Conservation (phyloP, 441 rosid genomes). For the Mallotus repandus region DNA sequence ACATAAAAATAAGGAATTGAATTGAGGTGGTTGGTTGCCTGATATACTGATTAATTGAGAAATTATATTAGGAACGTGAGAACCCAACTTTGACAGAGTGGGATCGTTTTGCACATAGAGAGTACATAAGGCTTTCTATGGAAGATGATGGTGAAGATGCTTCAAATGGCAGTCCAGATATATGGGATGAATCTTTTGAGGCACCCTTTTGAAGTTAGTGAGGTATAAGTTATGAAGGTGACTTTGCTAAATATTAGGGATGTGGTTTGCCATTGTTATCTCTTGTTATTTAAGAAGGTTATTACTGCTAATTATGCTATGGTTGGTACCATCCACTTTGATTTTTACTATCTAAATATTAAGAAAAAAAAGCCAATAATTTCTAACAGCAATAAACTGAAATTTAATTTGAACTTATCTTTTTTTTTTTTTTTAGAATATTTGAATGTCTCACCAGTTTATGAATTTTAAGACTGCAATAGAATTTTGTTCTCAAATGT, state of each 20-base stretch:
- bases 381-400: too few species aligned
- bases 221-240: constrained; percentile 25
- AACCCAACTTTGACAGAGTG: constrained; percentile 61
- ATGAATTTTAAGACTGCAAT: too few species aligned
- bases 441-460: too few species aligned
- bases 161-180: constrained; percentile 91
- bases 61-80: constrained; percentile 67
- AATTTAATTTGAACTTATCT: too few species aligned
- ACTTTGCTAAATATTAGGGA: neutral
- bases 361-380: too few species aligned
- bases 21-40: neutral
- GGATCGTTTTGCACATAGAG: constrained; percentile 64
- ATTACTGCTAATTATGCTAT: too few species aligned
- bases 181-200: constrained; percentile 93
- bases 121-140: constrained; percentile 92
- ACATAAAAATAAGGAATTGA: constrained; percentile 1
- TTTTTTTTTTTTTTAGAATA: too few species aligned
- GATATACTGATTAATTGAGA: constrained; percentile 6
- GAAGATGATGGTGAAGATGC: constrained; percentile 96
- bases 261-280: neutral
- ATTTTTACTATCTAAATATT: too few species aligned
- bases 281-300: neutral
- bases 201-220: constrained; percentile 61
- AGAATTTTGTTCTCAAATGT: too few species aligned
- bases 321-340: too few species aligned